phyloP scores from a whole-genome alignment of 805 yeast genomes.

The Cyberlindnera euphorbiiphila region DNA sequence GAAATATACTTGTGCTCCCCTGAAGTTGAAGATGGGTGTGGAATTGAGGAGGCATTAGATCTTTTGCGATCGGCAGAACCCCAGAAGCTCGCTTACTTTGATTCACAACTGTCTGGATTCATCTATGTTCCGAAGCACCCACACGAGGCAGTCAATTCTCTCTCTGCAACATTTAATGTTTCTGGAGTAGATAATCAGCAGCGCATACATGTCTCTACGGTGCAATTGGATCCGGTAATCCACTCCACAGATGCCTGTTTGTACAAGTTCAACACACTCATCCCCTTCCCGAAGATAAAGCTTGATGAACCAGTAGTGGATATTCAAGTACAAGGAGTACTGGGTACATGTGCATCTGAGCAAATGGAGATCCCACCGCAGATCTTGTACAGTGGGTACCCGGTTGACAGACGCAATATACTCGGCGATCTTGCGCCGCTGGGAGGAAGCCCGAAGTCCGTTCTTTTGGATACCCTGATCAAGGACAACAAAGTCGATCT shows the following conservation, averaged over 20 bases:
- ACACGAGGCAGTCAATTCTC: not conserved
- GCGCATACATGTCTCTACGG: conserved; percentile 1
- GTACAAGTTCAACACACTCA: conserved; percentile 16
- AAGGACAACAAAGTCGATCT: conserved; percentile 16
- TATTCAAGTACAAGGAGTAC: conserved; percentile 7
- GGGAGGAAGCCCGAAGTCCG: conserved; percentile 1
- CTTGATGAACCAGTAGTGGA: conserved; percentile 18
- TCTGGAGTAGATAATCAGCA: not conserved
- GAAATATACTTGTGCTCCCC: not conserved
- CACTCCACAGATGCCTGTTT: not conserved
- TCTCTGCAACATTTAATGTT: not conserved
- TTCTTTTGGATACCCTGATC: conserved; percentile 20
- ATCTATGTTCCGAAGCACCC: not conserved
- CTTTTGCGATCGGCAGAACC: conserved; percentile 1
- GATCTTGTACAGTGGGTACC: conserved; percentile 7
- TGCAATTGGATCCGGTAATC: not conserved
- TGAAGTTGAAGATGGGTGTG: not conserved
- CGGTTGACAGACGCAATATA: conserved; percentile 23
- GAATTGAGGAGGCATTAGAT: not conserved
- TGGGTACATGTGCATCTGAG: not conserved
- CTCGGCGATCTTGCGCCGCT: conserved; percentile 16
- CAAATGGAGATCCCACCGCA: not conserved
- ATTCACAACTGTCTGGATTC: conserved; percentile 8
- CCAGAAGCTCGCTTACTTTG: conserved; percentile 11
- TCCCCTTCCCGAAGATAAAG: conserved; percentile 24